A percentile compares a stretch with the other conserved stretches of the same genome.
These are phyloP conservation scores for Gautieria morchelliformis DNA, from an alignment of 768 basidiomycete genomes.

Conservation along the genomic window DNA sequence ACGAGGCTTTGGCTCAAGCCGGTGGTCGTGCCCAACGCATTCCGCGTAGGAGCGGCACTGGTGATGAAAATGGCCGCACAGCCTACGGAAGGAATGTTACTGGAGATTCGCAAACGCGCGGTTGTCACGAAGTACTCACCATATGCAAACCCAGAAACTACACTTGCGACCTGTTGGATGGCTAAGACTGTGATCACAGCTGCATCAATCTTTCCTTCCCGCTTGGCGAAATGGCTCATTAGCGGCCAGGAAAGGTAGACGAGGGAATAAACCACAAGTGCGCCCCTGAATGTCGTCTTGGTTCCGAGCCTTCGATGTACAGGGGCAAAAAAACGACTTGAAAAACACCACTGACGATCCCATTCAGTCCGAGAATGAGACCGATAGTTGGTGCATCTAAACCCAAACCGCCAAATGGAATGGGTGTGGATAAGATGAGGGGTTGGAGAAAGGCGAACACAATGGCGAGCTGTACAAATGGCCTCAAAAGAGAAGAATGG, in stretches of 20 bases:
- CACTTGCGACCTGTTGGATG: slow-evolving; percentile 16
- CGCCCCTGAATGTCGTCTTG: slow-evolving; percentile 29
- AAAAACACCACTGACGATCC: slow-evolving; percentile 49
- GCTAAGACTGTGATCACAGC: slow-evolving; percentile 27
- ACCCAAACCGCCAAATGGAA: slow-evolving; percentile 56
- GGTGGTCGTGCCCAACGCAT: slow-evolving; percentile 41
- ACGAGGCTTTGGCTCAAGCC: slow-evolving; percentile 46
- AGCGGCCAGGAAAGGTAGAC: slow-evolving; percentile 35
- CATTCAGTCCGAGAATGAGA: slow-evolving; percentile 45
- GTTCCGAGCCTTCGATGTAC: slow-evolving; percentile 32
- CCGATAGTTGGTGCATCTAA: slow-evolving; percentile 57
- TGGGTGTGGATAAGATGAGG: slow-evolving; percentile 59
- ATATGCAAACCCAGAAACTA: slow-evolving; percentile 24
- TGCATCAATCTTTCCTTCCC: slow-evolving; percentile 22
- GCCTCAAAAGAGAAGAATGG: no score
- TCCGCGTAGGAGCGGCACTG: slow-evolving; percentile 19
- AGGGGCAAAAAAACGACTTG: slow-evolving; percentile 33
- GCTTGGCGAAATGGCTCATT: slow-evolving; percentile 29
- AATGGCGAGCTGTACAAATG: slow-evolving; percentile 21
- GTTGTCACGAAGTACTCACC: slow-evolving; percentile 13
- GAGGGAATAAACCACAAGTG: slow-evolving; percentile 28
- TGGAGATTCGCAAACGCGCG: no score
- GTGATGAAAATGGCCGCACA: slow-evolving; percentile 25
- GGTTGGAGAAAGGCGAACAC: slow-evolving; percentile 32
- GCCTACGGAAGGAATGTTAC: slow-evolving; percentile 7